Base-by-base conservation (phyloP, 2,329 filamentous ascomycete species). In the Claviceps africana region DNA sequence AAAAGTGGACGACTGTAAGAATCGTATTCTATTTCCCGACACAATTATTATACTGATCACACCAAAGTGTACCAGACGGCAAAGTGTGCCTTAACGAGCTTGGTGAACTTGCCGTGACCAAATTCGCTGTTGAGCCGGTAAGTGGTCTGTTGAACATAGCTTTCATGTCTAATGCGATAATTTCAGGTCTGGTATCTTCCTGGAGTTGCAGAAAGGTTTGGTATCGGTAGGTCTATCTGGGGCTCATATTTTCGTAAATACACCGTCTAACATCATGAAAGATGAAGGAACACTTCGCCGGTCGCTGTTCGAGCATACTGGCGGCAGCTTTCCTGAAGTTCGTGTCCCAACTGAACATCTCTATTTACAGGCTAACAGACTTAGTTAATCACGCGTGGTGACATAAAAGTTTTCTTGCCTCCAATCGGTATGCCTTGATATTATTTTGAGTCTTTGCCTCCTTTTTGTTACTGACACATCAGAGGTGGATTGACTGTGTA, bases 371-470 rank as follows among this genome's bases (percentile, higher is more conserved):
- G 22, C 43, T 43, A 17, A 50, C 31, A 17, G 10, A 9, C 37
- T 28, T 35, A 81, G 74, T 76, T 97, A 56, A 96, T 98, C 65
- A 98, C 93, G 17, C 82, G 93, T 53, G 82, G 83, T 45, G 93
- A 97, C 64, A 90, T 97, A 70, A 97, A 98, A 70, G 73, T 95
- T 45, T 98, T 97, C 71, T 72, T 97, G 45, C 93, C 93, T 33
- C 93, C 93, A 4, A 97, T 98, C 65, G 93, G 78, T 79, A 68
- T 42, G 44, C 21, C 11, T 30, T 28, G 11, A 31, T 28, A 33
- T 11, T 8, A 25, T 25, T 7, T 17, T 44, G 13, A 30, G n/a
- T 1, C 19, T 19, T 30, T 51, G 6, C 1, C 21, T 40, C 6
- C 4, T 2, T 37, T 4, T 37, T 17, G 3, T 4, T 4, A 37